A percentile compares a stretch with the other conserved stretches of the same genome.
phyloP scores from a whole-genome alignment of 148 eudicot species.

The Diospyros lotus region DNA sequence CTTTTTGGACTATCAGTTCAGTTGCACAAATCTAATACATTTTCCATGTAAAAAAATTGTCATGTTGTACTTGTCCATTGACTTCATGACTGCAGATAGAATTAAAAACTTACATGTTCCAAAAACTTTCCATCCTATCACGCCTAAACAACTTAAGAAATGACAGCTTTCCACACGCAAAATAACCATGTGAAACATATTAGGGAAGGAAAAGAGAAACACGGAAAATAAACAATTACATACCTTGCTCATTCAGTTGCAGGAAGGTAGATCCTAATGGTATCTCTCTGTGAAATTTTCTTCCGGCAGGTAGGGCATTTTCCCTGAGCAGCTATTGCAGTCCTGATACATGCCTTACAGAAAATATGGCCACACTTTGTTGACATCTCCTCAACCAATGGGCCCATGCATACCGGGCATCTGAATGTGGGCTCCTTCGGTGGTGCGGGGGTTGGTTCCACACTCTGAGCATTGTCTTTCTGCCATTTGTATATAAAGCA shows the following conservation, averaged over 20 bases:
- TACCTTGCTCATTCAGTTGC: conserved; percentile 42
- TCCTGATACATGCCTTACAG: conserved; percentile 72
- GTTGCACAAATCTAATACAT: not conserved
- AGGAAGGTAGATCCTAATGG: conserved; percentile 79
- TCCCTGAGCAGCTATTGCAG: conserved; percentile 58
- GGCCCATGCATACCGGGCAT: conserved; percentile 87
- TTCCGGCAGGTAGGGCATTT: conserved; percentile 93
- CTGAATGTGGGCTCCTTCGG: conserved; percentile 61
- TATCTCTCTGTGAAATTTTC: conserved; percentile 55
- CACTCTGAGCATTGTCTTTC: conserved; percentile 21
- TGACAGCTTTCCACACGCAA: not conserved
- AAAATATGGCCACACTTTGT: conserved; percentile 97
- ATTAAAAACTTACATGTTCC: not conserved
- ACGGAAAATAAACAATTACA: conserved; percentile 5
- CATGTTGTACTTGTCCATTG: not conserved
- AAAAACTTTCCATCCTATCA: not conserved
- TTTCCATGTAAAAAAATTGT: not conserved
- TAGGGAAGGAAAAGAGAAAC: conserved; percentile 1
- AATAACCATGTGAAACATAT: not conserved
- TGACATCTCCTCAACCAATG: conserved; percentile 67
- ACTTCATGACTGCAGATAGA: not conserved
- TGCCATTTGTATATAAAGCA: conserved; percentile 23
- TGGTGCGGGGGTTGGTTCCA: conserved; percentile 45
- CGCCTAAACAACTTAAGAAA: not conserved
- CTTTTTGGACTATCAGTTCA: not conserved